Evolutionary conservation across 352 stramenopile genomes (phyloP).

Genomic region (Blastocystis sp.): DNA sequence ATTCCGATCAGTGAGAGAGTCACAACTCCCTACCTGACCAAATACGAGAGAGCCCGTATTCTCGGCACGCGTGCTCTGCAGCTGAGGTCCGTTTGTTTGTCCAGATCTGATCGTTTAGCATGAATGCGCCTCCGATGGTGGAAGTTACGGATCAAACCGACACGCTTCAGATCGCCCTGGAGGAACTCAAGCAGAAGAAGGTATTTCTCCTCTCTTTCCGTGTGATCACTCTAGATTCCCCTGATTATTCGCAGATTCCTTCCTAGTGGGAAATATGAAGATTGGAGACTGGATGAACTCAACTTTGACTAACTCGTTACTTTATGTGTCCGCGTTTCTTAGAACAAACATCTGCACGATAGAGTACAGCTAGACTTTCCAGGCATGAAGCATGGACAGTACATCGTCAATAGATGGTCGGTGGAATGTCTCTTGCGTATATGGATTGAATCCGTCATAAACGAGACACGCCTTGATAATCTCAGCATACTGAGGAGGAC

Average conservation of each 20-base stretch:
- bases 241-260: constrained; percentile 98
- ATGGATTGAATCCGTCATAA: background rate
- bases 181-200: constrained; percentile 93
- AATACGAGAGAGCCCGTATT: constrained; percentile 94
- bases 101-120: constrained; percentile 62
- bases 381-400: background rate
- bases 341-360: background rate
- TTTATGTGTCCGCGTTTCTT: constrained; percentile 15
- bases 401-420: constrained; percentile 22
- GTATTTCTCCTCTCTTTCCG: background rate
- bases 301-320: constrained; percentile 82
- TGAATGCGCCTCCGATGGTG: constrained; percentile 87
- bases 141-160: constrained; percentile 93
- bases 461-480: constrained; percentile 25
- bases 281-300: constrained; percentile 97
- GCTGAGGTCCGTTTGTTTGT: constrained; percentile 72
- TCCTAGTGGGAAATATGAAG: constrained; percentile 93
- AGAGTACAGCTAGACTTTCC: background rate
- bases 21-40: constrained; percentile 96
- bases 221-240: constrained; percentile 70
- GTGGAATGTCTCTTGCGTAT: background rate
- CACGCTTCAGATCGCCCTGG: constrained; percentile 96
- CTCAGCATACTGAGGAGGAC: background rate
- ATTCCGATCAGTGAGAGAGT: constrained; percentile 64
- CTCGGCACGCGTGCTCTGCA: constrained; percentile 91